phyloP scores from a whole-genome alignment of 768 basidiomycete species.

The Favolaschia claudopus region DNA sequence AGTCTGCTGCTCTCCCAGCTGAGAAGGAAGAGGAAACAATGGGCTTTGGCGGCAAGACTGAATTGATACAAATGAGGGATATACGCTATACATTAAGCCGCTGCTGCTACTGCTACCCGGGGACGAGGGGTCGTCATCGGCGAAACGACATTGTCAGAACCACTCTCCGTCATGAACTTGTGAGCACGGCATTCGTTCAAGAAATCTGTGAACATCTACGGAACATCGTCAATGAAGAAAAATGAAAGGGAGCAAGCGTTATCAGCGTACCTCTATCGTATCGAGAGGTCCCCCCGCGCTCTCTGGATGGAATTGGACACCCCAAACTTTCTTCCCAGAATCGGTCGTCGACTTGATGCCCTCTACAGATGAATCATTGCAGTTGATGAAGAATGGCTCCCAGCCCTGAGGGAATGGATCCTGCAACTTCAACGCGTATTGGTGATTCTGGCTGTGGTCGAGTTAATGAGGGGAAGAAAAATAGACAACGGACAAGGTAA shows the following conservation, averaged over 20 bases:
- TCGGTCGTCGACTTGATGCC: constrained; percentile 94
- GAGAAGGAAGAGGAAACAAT: constrained; percentile 7
- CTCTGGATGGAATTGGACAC: constrained; percentile 99
- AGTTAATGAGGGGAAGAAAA: constrained; percentile 3
- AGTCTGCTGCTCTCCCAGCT: too few relatives aligned
- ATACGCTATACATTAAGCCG: constrained; percentile 25
- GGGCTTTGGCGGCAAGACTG: neutral
- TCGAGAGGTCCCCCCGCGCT: constrained; percentile 98
- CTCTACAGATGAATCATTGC: constrained; percentile 98
- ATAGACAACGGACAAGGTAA: constrained; percentile 4
- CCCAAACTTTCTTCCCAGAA: constrained; percentile 94
- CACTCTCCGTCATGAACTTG: constrained; percentile 44
- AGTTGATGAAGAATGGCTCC: constrained; percentile 99
- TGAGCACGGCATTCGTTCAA: constrained; percentile 77
- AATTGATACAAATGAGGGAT: neutral
- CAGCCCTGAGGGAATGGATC: constrained; percentile 97
- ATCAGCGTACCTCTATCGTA: constrained; percentile 84
- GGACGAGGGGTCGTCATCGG: constrained; percentile 33
- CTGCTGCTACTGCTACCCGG: constrained; percentile 38
- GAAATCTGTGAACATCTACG: constrained; percentile 94
- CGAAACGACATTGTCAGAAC: constrained; percentile 33
- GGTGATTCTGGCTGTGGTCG: constrained; percentile 85
- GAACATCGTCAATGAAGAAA: neutral
- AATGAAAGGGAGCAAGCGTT: neutral
- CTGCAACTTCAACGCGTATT: constrained; percentile 93